Evolutionary conservation across 371 early-diverging fungal species (phyloP).

Genomic region (Batkoa obscura): DNA sequence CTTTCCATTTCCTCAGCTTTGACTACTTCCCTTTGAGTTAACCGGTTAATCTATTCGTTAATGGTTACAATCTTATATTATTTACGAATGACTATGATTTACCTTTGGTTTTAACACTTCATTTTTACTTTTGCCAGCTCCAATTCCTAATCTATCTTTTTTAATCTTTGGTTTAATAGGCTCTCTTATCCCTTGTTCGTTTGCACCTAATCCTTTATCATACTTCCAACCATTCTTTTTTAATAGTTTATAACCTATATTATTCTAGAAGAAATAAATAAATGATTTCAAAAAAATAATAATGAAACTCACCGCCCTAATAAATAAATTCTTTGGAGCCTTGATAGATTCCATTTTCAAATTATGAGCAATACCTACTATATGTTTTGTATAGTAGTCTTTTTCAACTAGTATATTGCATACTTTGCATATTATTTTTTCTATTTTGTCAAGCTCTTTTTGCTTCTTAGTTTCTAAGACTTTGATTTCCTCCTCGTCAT

Average conservation of each 20-base stretch:
- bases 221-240: slow-evolving; percentile 8
- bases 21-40: too few relatives aligned
- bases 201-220: slow-evolving; percentile 7
- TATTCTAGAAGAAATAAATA: neutral
- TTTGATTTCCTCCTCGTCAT: too few relatives aligned
- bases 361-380: neutral
- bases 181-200: slow-evolving; percentile 7
- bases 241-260: slow-evolving; percentile 5
- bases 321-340: neutral
- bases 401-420: neutral
- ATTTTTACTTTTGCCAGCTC: neutral
- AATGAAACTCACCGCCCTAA: neutral
- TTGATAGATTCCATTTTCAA: neutral
- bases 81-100: neutral
- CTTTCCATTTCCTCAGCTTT: too few relatives aligned
- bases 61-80: neutral
- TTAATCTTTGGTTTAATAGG: slow-evolving; percentile 3
- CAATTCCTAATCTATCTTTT: slow-evolving; percentile 3
- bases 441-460: too few relatives aligned
- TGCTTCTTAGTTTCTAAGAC: too few relatives aligned
- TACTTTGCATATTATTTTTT: neutral
- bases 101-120: neutral
- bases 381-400: neutral
- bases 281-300: too few relatives aligned
- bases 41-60: too few relatives aligned